Conservation (phyloP, 768 basidiomycete species). For the Stropharia rugosoannulata region DNA sequence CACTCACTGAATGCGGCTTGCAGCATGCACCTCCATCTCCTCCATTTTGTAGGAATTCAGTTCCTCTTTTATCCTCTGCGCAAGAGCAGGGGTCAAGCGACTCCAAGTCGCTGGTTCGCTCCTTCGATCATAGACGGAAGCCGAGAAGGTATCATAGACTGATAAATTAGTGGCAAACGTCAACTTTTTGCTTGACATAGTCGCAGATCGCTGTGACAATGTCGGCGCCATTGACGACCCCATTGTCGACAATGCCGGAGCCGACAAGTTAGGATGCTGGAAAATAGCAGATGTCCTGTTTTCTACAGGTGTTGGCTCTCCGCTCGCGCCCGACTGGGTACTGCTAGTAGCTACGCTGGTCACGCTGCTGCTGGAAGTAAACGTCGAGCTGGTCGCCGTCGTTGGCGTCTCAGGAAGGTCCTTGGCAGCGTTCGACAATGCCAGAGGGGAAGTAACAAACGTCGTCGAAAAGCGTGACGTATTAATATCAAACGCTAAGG, state of each 20-base stretch:
- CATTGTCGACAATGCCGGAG: conserved; percentile 76
- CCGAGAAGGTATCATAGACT: conserved; percentile 95
- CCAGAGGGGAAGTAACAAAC: conserved; percentile 9
- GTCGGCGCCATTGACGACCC: conserved; percentile 41
- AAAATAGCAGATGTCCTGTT: conserved; percentile 49
- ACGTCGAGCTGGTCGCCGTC: conserved; percentile 21
- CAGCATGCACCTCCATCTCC: conserved; percentile 98
- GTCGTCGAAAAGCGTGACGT: conserved; percentile 27
- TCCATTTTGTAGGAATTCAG: conserved; percentile 99
- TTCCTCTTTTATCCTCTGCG: conserved; percentile 97
- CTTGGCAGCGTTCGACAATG: conserved; percentile 32
- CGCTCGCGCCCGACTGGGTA: not conserved
- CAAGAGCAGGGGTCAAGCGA: conserved; percentile 89
- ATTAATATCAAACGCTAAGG: conserved; percentile 54
- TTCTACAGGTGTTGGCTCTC: conserved; percentile 3
- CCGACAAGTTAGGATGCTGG: conserved; percentile 80
- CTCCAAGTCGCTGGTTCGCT: conserved; percentile 98
- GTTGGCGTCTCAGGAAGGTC: conserved; percentile 30
- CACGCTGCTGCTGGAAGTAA: conserved; percentile 20
- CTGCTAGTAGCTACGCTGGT: not conserved
- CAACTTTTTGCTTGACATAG: conserved; percentile 68
- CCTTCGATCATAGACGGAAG: conserved; percentile 88
- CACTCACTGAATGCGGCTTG: conserved; percentile 85
- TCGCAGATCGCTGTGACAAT: conserved; percentile 71
- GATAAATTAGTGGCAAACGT: conserved; percentile 91